Percentiles rank a stretch among this genome's conserved stretches.
Conservation (phyloP, 306 rosid genomes). For the Quercus mongolica region DNA sequence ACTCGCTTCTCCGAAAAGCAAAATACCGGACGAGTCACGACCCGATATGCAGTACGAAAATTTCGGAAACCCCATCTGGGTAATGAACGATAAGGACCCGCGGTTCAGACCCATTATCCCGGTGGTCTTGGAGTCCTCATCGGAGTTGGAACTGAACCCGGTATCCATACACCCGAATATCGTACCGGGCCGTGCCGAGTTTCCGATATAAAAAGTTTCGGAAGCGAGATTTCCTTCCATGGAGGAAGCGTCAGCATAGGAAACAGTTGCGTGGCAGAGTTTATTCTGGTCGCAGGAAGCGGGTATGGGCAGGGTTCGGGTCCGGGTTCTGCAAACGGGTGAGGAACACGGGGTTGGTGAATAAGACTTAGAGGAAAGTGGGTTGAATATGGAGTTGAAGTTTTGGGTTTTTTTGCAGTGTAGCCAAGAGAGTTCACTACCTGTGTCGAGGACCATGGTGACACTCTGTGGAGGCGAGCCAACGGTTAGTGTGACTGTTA, state of each 20-base stretch:
- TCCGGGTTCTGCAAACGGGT: constrained; percentile 50
- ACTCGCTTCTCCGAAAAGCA: constrained; percentile 58
- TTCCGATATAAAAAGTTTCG: constrained; percentile 49
- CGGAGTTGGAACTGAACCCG: constrained; percentile 64
- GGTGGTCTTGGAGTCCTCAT: constrained; percentile 72
- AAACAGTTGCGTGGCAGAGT: constrained; percentile 65
- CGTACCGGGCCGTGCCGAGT: constrained; percentile 41
- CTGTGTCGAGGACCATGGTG: constrained; percentile 94
- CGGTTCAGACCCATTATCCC: constrained; percentile 90
- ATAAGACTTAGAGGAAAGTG: constrained; percentile 55
- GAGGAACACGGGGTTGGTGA: constrained; percentile 59
- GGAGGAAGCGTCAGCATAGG: constrained; percentile 74
- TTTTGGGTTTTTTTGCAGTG: constrained; percentile 55
- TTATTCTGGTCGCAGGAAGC: constrained; percentile 58
- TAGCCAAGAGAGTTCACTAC: constrained; percentile 91
- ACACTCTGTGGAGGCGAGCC: constrained; percentile 88
- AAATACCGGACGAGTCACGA: constrained; percentile 53
- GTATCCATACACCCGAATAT: constrained; percentile 82
- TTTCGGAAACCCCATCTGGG: constrained; percentile 60
- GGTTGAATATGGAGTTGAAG: constrained; percentile 48
- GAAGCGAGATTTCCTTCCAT: constrained; percentile 77
- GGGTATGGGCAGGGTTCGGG: constrained; percentile 65
- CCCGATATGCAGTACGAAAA: constrained; percentile 87
- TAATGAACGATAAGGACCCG: constrained; percentile 64
- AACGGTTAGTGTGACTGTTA: constrained; percentile 61